Conservation (phyloP, 2,329 filamentous ascomycete genomes). For the Tolypocladium ovalisporum region DNA sequence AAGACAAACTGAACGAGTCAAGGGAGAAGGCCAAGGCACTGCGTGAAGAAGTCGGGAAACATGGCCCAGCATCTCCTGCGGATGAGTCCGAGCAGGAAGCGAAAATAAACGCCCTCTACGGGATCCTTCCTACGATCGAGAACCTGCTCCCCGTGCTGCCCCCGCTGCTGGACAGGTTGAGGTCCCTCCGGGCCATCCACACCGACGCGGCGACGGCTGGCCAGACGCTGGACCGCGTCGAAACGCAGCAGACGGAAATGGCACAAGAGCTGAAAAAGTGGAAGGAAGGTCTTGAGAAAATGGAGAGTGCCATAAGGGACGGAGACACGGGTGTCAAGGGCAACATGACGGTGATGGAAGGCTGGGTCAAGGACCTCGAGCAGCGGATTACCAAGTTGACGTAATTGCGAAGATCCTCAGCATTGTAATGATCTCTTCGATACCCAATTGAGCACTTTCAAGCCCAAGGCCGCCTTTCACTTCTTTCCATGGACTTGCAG, state of each 20-base stretch:
- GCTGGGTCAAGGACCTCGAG: slow-evolving; percentile 83
- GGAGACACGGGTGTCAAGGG: slow-evolving; percentile 59
- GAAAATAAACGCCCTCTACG: slow-evolving; percentile 88
- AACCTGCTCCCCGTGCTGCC: slow-evolving; percentile 76
- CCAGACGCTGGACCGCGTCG: slow-evolving; percentile 65
- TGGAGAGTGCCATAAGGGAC: slow-evolving; percentile 64
- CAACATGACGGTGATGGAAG: slow-evolving; percentile 78
- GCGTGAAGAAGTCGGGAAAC: slow-evolving; percentile 45
- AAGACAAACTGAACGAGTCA: slow-evolving; percentile 58
- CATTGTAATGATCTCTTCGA: slow-evolving; percentile 1
- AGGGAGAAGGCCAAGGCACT: slow-evolving; percentile 50
- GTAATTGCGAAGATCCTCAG: slow-evolving; percentile 8
- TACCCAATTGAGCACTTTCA: slow-evolving; percentile 5
- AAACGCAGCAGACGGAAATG: slow-evolving; percentile 73
- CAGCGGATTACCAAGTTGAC: slow-evolving; percentile 55
- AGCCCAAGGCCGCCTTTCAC: no score
- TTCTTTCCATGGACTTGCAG: no score
- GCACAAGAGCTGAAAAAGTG: slow-evolving; percentile 75
- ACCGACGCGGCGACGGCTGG: slow-evolving; percentile 75
- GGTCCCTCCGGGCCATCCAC: slow-evolving; percentile 76
- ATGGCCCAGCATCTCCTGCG: slow-evolving; percentile 27
- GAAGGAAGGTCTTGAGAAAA: slow-evolving; percentile 67
- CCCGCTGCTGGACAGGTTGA: slow-evolving; percentile 70
- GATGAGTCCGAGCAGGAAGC: slow-evolving; percentile 60
- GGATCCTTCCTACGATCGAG: slow-evolving; percentile 80